Conservation (phyloP, 2,329 filamentous ascomycete species). For the Cercospora sojina region DNA sequence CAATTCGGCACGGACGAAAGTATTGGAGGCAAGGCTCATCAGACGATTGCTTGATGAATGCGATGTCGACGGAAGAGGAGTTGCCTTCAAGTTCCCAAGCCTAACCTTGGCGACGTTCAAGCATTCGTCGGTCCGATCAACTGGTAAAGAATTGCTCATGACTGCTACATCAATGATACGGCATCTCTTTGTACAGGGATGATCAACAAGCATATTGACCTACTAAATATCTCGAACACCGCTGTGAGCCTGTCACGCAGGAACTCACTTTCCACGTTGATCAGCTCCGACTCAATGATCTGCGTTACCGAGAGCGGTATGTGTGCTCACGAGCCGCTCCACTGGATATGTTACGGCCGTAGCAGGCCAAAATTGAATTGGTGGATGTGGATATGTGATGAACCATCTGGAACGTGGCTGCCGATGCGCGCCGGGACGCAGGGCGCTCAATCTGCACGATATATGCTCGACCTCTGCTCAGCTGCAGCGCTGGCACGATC, state of each 20-base stretch:
- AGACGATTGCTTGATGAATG: background rate
- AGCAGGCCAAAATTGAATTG: background rate
- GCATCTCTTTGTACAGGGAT: background rate
- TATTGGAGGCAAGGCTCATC: background rate
- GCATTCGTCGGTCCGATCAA: background rate
- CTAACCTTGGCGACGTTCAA: background rate
- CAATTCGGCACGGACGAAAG: background rate
- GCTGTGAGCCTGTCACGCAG: background rate
- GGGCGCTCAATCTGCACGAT: background rate
- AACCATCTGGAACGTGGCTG: background rate
- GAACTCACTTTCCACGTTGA: background rate
- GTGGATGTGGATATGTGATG: background rate
- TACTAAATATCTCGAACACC: background rate
- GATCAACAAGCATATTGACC: background rate
- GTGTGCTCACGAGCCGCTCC: constrained; percentile 1
- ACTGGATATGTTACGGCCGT: background rate
- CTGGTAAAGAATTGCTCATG: background rate
- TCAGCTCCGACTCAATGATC: background rate
- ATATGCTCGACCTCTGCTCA: background rate
- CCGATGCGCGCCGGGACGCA: background rate
- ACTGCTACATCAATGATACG: background rate
- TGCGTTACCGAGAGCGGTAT: constrained; percentile 5
- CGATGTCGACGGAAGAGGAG: background rate
- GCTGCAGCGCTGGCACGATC: background rate
- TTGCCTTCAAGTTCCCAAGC: background rate